Percentiles rank a stretch among this genome's conserved stretches.
Conservation (phyloP, 2,329 filamentous ascomycete genomes). For the Phyllosticta citribraziliensis region DNA sequence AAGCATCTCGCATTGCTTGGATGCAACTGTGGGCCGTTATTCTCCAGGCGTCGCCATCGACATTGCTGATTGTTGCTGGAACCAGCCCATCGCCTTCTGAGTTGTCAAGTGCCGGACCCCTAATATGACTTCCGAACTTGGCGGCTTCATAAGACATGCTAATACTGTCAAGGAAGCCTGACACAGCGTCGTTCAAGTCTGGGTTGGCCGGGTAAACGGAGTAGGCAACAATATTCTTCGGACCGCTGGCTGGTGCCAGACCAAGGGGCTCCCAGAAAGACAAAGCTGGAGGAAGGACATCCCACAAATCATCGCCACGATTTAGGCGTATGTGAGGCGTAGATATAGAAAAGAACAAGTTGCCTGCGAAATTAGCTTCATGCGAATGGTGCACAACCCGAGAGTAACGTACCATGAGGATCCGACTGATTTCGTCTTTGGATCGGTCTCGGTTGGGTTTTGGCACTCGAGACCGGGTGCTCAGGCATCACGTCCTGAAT, state of each 20-base stretch:
- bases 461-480: constrained; percentile 14
- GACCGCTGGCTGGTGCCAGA: constrained; percentile 58
- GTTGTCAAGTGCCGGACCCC: constrained; percentile 29
- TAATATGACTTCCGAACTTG: constrained; percentile 57
- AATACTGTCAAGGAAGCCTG: constrained; percentile 57
- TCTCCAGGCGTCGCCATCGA: constrained; percentile 12
- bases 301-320: constrained; percentile 58
- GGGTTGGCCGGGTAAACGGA: constrained; percentile 61
- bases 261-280: constrained; percentile 76
- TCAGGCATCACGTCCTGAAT: constrained; percentile 36
- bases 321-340: constrained; percentile 64
- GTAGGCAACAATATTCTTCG: constrained; percentile 61
- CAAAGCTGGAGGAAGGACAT: constrained; percentile 64
- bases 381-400: background rate
- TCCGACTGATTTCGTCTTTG: constrained; percentile 23
- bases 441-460: constrained; percentile 24
- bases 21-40: constrained; percentile 17
- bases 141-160: constrained; percentile 63
- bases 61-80: constrained; percentile 14
- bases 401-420: constrained; percentile 1
- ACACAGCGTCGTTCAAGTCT: constrained; percentile 51
- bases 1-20: constrained; percentile 25
- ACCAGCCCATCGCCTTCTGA: constrained; percentile 22
- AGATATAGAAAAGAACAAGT: constrained; percentile 22
- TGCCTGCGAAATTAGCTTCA: background rate